These are phyloP conservation scores for Wallacemonas sp. DNA, from an alignment of 208 protist genomes.

Conservation along the genomic window DNA sequence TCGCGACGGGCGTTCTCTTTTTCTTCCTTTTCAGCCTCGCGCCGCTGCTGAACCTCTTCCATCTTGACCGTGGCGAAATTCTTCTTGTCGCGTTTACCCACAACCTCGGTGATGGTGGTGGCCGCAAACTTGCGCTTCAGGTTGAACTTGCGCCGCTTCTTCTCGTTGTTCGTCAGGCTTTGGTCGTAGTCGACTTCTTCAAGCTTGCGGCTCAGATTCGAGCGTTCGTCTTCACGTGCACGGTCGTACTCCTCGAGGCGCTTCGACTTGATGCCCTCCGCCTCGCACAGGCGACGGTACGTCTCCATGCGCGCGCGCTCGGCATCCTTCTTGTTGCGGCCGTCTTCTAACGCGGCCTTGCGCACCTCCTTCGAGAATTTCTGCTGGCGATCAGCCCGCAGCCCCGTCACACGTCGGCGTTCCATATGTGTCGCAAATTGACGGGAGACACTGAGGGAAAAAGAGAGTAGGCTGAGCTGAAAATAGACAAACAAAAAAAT, in stretches of 20 bases:
- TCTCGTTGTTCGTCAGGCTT: slow-evolving; percentile 86
- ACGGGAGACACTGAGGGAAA: too few relatives aligned
- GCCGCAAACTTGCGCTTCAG: slow-evolving; percentile 86
- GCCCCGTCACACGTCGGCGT: slow-evolving; percentile 53
- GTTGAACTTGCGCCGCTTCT: slow-evolving; percentile 86
- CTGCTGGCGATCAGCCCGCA: slow-evolving; percentile 76
- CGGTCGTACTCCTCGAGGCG: slow-evolving; percentile 85
- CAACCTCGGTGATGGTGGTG: slow-evolving; percentile 63
- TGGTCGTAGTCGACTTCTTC: slow-evolving; percentile 83
- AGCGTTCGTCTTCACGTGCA: slow-evolving; percentile 18
- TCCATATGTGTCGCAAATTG: background rate
- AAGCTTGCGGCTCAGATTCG: slow-evolving; percentile 42
- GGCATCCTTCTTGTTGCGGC: slow-evolving; percentile 69
- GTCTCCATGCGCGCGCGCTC: slow-evolving; percentile 87
- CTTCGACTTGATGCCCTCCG: slow-evolving; percentile 80
- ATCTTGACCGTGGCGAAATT: slow-evolving; percentile 60
- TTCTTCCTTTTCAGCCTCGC: slow-evolving; percentile 49
- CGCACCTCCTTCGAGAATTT: slow-evolving; percentile 74
- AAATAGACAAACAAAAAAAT: too few relatives aligned
- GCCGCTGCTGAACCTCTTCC: slow-evolving; percentile 53
- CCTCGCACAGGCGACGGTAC: slow-evolving; percentile 80
- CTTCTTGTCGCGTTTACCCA: slow-evolving; percentile 63
- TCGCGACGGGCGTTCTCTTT: slow-evolving; percentile 38
- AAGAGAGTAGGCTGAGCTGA: too few relatives aligned
- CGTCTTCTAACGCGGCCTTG: slow-evolving; percentile 54